phyloP scores from a whole-genome alignment of 345 rosid species.

The Gossypium australe region DNA sequence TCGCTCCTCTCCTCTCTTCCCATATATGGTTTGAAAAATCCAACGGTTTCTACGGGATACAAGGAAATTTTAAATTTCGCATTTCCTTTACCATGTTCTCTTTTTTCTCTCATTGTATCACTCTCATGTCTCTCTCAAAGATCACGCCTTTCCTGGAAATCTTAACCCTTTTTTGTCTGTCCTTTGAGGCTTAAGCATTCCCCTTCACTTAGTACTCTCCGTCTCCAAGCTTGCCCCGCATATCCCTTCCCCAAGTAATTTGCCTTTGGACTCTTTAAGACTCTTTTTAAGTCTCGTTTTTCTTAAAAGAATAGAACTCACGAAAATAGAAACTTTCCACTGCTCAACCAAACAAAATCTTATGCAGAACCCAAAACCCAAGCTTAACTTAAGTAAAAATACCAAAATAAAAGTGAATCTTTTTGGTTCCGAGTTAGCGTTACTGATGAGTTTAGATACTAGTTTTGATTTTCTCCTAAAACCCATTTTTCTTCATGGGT shows the following conservation, averaged over 20 bases:
- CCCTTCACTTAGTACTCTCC: too few relatives aligned
- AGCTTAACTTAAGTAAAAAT: neutral
- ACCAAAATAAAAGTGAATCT: constrained; percentile 16
- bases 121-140: neutral
- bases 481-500: constrained; percentile 27
- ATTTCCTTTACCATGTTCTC: too few relatives aligned
- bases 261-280: too few relatives aligned
- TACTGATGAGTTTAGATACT: constrained; percentile 13
- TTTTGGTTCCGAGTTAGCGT: constrained; percentile 8
- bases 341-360: neutral
- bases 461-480: constrained; percentile 22
- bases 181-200: too few relatives aligned
- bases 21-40: too few relatives aligned
- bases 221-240: too few relatives aligned
- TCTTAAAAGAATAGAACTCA: neutral
- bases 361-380: neutral
- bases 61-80: too few relatives aligned
- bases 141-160: neutral
- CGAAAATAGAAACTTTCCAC: neutral
- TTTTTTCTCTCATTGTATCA: too few relatives aligned
- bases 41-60: too few relatives aligned
- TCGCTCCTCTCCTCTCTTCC: too few relatives aligned
- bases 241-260: too few relatives aligned
- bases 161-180: neutral
- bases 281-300: too few relatives aligned